Evolutionary conservation across 371 early-diverging fungal species (phyloP).

Genomic region (Mucor sp.): DNA sequence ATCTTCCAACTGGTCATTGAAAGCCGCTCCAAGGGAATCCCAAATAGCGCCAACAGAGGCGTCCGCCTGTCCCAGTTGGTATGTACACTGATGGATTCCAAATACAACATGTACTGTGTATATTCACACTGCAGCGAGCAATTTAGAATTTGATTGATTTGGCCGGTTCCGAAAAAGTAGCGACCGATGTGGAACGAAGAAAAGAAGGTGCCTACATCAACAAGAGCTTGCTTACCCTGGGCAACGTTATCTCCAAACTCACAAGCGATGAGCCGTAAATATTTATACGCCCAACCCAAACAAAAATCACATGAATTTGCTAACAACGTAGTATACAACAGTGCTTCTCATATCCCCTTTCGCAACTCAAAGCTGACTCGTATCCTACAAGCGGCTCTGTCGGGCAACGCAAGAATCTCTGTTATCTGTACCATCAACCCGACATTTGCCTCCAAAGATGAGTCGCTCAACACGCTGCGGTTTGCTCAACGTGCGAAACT

Average conservation of each 20-base stretch:
- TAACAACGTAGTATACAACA: background rate
- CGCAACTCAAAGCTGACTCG: conserved; percentile 94
- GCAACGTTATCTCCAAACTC: conserved; percentile 83
- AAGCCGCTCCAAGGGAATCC: conserved; percentile 14
- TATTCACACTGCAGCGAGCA: background rate
- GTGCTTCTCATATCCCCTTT: conserved; percentile 75
- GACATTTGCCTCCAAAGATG: conserved; percentile 67
- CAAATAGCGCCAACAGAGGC: background rate
- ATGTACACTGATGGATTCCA: background rate
- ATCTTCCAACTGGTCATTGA: conserved; percentile 79
- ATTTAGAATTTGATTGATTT: conserved; percentile 85
- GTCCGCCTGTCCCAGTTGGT: conserved; percentile 73
- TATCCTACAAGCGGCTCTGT: conserved; percentile 83
- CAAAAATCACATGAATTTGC: background rate
- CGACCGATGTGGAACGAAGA: conserved; percentile 71
- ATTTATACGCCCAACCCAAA: background rate
- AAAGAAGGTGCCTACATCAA: conserved; percentile 93
- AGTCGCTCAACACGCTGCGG: conserved; percentile 83
- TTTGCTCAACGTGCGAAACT: conserved; percentile 83
- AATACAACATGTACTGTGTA: background rate
- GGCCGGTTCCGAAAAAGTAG: conserved; percentile 93
- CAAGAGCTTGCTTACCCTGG: conserved; percentile 83
- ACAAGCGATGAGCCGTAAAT: conserved; percentile 62
- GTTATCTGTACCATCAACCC: conserved; percentile 86
- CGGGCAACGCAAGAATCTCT: conserved; percentile 80